Percentiles rank a stretch among this genome's conserved stretches.
Evolutionary conservation across 805 yeast species (phyloP).

Genomic region (Lachancea mirantina): DNA sequence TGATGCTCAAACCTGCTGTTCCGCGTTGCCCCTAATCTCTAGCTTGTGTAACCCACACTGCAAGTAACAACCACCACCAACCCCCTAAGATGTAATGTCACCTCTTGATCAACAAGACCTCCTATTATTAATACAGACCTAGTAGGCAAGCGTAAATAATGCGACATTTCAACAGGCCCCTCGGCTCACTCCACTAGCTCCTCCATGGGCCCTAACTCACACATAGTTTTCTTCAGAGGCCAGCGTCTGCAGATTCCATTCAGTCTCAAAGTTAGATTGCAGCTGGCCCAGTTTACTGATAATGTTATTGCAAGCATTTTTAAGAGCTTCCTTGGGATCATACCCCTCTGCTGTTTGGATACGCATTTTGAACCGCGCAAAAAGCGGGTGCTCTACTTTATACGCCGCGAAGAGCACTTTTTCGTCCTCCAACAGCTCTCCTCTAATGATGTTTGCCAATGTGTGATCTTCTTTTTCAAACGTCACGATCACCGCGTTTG

Average conservation of each 20-base stretch:
- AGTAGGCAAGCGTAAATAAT: no score
- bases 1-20: background rate
- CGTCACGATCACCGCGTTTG: slow-evolving; percentile 86
- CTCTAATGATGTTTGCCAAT: slow-evolving; percentile 79
- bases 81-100: no score
- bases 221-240: slow-evolving; percentile 43
- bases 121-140: no score
- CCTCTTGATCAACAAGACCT: no score
- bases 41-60: no score
- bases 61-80: no score
- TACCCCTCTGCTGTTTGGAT: slow-evolving; percentile 95
- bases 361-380: slow-evolving; percentile 90
- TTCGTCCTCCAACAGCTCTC: slow-evolving; percentile 78
- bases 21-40: slow-evolving; percentile 2
- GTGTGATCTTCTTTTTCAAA: slow-evolving; percentile 98
- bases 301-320: slow-evolving; percentile 78
- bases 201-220: no score
- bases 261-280: slow-evolving; percentile 74
- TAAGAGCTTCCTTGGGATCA: slow-evolving; percentile 83
- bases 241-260: slow-evolving; percentile 85
- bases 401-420: slow-evolving; percentile 95
- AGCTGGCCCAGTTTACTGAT: slow-evolving; percentile 72
- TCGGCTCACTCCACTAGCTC: background rate
- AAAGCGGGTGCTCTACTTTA: slow-evolving; percentile 95
- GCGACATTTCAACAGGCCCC: no score